Percentiles rank a stretch among this genome's conserved stretches.
Evolutionary conservation across 495 filamentous ascomycete species (phyloP).

Genomic region (Cercophora newfieldiana): DNA sequence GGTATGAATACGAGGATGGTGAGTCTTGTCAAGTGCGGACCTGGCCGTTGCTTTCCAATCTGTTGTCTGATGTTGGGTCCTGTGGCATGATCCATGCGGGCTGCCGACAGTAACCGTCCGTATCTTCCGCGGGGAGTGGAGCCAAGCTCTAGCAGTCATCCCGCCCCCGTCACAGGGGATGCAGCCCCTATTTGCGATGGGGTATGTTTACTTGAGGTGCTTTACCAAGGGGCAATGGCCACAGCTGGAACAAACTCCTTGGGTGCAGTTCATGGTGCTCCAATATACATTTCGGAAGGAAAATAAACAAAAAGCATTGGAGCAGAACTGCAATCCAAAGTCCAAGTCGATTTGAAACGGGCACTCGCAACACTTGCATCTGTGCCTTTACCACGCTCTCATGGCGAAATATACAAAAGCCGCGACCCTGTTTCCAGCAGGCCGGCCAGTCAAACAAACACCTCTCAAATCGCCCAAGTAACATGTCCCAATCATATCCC

Average conservation of each 20-base stretch:
- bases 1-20: not conserved
- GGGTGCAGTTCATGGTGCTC: no score
- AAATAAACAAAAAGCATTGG: not conserved
- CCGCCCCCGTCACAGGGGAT: no score
- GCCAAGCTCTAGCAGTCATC: not conserved
- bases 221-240: no score
- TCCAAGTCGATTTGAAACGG: not conserved
- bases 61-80: constrained; percentile 4
- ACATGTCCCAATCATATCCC: not conserved
- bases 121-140: not conserved
- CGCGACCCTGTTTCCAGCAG: not conserved
- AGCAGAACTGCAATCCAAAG: not conserved
- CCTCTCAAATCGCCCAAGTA: not conserved
- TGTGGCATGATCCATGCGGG: not conserved
- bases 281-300: no score
- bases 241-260: no score
- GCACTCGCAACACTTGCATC: not conserved
- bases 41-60: not conserved
- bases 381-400: not conserved
- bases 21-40: not conserved
- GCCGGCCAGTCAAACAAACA: not conserved
- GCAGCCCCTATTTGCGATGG: not conserved
- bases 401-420: not conserved
- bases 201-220: no score
- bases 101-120: not conserved